Evolutionary conservation across 495 filamentous ascomycete species (phyloP), one percentile per base, ranked within the genome.

Genomic region (Zalerion maritima): DNA sequence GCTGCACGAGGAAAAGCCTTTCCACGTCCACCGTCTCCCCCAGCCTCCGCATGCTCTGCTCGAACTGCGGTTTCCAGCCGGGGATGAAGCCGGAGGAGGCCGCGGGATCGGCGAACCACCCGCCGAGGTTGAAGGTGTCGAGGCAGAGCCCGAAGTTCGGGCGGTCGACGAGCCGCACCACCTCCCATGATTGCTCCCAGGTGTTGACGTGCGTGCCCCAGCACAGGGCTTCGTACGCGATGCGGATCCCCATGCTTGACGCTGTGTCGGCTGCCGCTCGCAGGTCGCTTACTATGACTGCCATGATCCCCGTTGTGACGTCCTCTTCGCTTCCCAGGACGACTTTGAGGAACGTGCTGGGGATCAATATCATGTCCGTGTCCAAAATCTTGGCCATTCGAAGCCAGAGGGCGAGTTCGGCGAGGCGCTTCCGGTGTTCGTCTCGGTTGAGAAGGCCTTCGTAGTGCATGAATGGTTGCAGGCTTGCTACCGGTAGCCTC

Each of bases 121-220:
- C 81, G 1, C 75, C 74, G 24, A 85, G 80, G 53, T 89, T 82
- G 51, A 80, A 89, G 0, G 76, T 81, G 53, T 86, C 81, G 10
- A 86, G 61, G 51, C 78, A 84, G 30, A 81, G 54, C 6, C 80
- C 81, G 38, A 86, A 81, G 51, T 85, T 86, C 10, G 64, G 58
- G 3, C 78, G 53, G 44, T 83, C 51, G 21, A 84, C 78, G 11
- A 45, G 49, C 28, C 58, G 42, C 0, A 82, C 71, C n/a, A 85
- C 50, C 15, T 75, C 63, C 72, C 75, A 89, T 32, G 63, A 69
- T 18, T 55, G 53, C 43, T 86, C 77, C 81, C 80, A 78, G 1
- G 63, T 73, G 45, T 83, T 62, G 36, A 75, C 52, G 39, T 73
- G 67, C 8, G 78, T 81, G 17, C 72, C 78, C 75, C 77, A 89